Evolutionary conservation across 2,329 filamentous ascomycete genomes (phyloP), one percentile per base, ranked within the genome.

Genomic region (Colletotrichum limetticola): DNA sequence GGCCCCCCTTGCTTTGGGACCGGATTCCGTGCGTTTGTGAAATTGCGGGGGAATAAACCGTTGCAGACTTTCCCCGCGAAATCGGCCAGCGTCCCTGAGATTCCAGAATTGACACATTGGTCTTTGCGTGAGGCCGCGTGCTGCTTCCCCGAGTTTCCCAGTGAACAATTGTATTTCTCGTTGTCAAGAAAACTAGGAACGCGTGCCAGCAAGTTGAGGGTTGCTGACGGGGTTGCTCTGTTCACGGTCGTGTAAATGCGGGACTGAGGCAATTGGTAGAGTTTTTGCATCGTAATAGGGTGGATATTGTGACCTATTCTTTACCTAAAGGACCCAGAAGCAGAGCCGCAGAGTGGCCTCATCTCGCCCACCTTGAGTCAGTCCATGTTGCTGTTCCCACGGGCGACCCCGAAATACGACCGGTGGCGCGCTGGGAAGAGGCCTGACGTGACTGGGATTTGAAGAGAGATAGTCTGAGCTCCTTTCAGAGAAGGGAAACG

Each of bases 31-130:
- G 70, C 55, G 66, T 65, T 49, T 32, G 22, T 64, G 66, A n/a
- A 32, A 70, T 72, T 72, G 70, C 70, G 70, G 70, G 70, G 70
- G 66, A 70, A 72, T 72, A 65, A 57, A 57, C 60, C 66, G 66
- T 70, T 72, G 70, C 59, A 65, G 60, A 70, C 53, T 24, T 72
- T 72, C 70, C 70, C 70, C 70, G 66, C 70, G 70, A 72, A 72
- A 70, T 70, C 59, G 37, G 35, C 55, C 30, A 32, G 32, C 46
- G 66, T 60, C 70, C 70, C 70, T 72, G 70, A 52, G 37, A 72
- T 72, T 65, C 42, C 66, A 60, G 66, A 57, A 49, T 37, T 49
- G 7, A 49, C 28, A 55, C 61, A 64, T 22, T 42, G 61, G 53
- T 37, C 59, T 14, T 55, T 26, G 57, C 30, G 42, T 60, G 70